These are phyloP conservation scores for Hirschfeldia incana DNA, from an alignment of 345 rosid genomes.

Conservation along the genomic window DNA sequence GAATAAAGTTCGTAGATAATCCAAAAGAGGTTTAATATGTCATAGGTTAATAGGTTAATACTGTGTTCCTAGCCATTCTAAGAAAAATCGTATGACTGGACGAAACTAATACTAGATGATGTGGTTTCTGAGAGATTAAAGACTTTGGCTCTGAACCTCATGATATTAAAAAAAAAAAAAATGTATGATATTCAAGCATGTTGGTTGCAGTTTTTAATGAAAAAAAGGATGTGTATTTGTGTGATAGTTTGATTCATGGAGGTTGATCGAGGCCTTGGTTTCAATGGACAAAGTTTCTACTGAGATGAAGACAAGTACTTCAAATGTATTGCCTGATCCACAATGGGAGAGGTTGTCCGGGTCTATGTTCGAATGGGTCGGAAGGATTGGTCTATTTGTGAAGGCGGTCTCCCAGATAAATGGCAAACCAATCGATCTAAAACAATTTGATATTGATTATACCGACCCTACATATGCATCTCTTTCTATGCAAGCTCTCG, in stretches of 20 bases:
- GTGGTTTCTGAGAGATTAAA: no score
- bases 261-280: not conserved
- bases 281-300: not conserved
- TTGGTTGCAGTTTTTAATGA: not conserved
- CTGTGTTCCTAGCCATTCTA: no score
- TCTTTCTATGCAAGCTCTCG: not conserved
- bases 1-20: no score
- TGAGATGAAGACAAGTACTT: not conserved
- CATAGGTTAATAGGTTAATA: no score
- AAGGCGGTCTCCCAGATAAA: not conserved
- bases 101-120: no score
- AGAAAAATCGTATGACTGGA: no score
- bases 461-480: not conserved
- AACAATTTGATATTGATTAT: not conserved
- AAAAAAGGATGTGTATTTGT: not conserved
- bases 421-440: not conserved
- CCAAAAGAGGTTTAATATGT: no score
- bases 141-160: no score
- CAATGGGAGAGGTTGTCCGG: conserved; percentile 2
- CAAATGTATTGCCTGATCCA: not conserved
- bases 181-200: not conserved
- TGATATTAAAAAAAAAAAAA: no score
- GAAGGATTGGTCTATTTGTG: conserved; percentile 5
- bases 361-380: not conserved
- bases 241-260: conserved; percentile 6